phyloP scores from a whole-genome alignment of 768 basidiomycete species.

The Cystofilobasidium capitatum region DNA sequence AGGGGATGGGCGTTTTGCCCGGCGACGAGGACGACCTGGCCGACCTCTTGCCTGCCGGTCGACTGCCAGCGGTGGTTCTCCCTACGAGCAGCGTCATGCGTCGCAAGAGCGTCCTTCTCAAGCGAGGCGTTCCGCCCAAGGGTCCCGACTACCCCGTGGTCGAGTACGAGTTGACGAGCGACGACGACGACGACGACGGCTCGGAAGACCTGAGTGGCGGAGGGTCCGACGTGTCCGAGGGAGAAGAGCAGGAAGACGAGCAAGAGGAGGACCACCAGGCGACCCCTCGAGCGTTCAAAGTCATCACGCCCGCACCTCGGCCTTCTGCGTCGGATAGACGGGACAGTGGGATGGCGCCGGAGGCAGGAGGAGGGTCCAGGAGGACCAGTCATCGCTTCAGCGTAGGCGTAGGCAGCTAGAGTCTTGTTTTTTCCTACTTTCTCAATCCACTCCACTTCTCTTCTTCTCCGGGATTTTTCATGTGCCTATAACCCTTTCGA shows the following conservation, averaged over 20 bases:
- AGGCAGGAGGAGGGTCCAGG: not conserved
- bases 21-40: not conserved
- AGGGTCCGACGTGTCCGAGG: not conserved
- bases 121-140: not conserved
- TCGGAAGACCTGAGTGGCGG: not conserved
- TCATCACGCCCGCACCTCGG: not conserved
- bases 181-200: not conserved
- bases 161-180: not conserved
- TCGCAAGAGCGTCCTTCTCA: slow-evolving; percentile 18
- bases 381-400: not conserved
- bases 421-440: no score
- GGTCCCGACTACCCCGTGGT: not conserved
- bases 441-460: no score
- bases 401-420: slow-evolving; percentile 3
- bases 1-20: not conserved
- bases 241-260: not conserved
- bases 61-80: not conserved
- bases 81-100: not conserved
- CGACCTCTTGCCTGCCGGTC: not conserved
- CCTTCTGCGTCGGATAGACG: not conserved
- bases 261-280: not conserved
- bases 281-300: not conserved
- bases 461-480: no score
- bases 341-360: not conserved
- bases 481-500: no score